phyloP scores from a whole-genome alignment of 2,329 filamentous ascomycete species.

The Talaromyces sp. region DNA sequence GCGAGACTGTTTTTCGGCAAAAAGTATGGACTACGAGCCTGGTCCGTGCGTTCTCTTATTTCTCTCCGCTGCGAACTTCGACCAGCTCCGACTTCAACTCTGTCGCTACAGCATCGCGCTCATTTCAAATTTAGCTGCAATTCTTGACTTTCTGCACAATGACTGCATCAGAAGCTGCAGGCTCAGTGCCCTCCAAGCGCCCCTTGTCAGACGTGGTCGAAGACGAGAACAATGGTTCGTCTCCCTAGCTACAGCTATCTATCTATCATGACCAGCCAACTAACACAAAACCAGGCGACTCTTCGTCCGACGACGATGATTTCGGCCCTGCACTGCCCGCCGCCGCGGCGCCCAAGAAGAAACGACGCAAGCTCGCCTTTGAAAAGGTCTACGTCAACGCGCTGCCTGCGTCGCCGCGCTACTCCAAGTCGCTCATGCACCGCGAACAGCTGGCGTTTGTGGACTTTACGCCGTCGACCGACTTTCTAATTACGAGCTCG shows the following conservation, averaged over 20 bases:
- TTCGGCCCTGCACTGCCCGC: slow-evolving; percentile 90
- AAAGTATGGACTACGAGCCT: slow-evolving; percentile 3
- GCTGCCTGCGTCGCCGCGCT: slow-evolving; percentile 72
- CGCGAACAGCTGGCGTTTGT: slow-evolving; percentile 87
- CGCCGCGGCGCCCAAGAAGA: slow-evolving; percentile 75
- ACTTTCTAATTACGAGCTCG: slow-evolving; percentile 93
- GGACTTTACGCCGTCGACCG: slow-evolving; percentile 82
- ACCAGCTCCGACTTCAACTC: not conserved
- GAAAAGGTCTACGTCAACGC: slow-evolving; percentile 93
- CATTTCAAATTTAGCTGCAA: not conserved
- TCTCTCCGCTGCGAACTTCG: not conserved
- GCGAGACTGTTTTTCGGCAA: slow-evolving; percentile 8
- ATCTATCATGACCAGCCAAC: slow-evolving; percentile 11
- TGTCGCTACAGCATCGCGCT: not conserved
- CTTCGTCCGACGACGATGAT: slow-evolving; percentile 71
- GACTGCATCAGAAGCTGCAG: slow-evolving; percentile 22
- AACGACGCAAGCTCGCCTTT: slow-evolving; percentile 82
- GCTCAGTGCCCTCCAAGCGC: slow-evolving; percentile 45
- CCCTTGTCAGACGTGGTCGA: slow-evolving; percentile 53
- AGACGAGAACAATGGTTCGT: slow-evolving; percentile 29
- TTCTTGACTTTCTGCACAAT: slow-evolving; percentile 15
- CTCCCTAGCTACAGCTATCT: not conserved
- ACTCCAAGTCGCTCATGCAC: slow-evolving; percentile 97
- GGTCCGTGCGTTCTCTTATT: slow-evolving; percentile 12
- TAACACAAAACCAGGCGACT: slow-evolving; percentile 29